Evolutionary conservation across 176 grass and related monocot species (phyloP).

Genomic region (Zea mays): Zm-B73-REFERENCE-NAM-5.0 NC_050102.1:15881001-15881500

Average conservation of each 20-base stretch:
- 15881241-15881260: constrained; percentile 6
- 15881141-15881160: too few species aligned
- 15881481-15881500: constrained; percentile 78
- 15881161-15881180: too few species aligned
- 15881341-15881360: constrained; percentile 19
- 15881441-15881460: constrained; percentile 90
- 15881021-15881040: too few species aligned
- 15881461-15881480: constrained; percentile 83
- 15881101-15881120: too few species aligned
- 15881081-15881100: too few species aligned
- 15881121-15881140: too few species aligned
- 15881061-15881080: too few species aligned
- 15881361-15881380: constrained; percentile 40
- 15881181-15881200: too few species aligned
- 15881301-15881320: constrained; percentile 10
- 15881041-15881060: too few species aligned
- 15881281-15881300: constrained; percentile 34
- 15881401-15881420: constrained; percentile 84
- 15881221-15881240: background rate
- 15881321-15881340: constrained; percentile 19
- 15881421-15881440: constrained; percentile 56
- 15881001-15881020: too few species aligned
- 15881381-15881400: constrained; percentile 6
- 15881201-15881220: too few species aligned
- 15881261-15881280: constrained; percentile 10